Base-by-base conservation (phyloP, 257 asterid species). In the Linaria vulgaris region DNA sequence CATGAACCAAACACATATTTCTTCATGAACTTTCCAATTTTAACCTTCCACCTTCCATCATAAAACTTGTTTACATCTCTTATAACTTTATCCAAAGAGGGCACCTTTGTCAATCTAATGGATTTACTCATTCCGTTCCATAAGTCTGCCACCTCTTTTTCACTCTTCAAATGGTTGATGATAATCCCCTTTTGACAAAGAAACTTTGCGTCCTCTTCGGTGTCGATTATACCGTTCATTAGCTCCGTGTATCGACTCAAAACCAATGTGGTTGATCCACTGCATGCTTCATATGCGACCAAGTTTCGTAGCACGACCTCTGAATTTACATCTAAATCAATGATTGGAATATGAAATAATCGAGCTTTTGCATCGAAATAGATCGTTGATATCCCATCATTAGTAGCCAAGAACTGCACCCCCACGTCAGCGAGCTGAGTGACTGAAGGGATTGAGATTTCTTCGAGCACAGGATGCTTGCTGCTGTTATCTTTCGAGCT, bases 361-460 rank as follows among this genome's bases (percentile, higher is more conserved):
- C 52, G 34, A 2, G 55, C 17, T 53, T 68, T 21, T 3, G 27
- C 4, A 13, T 69, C 69, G 6, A 61, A 69, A 0, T 37, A 25
- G 25, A 61, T 43, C 9, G 27, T 61, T 15, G 20, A 22, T 12
- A 69, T 69, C 37, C 74, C 69, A 5, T 52, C 37, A 27, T 20
- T 31, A 20, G 59, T 34, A 2, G 74, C 30, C 45, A 19, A 51
- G 24, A 69, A 61, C 12, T 16, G 31, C 23, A 69, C 21, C 19
- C 69, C 61, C 1, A 56, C 69, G 5, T 51, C 45, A 2, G 37
- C 17, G 12, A 69, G 74, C 25, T 69, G 39, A 12, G 64, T 41
- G 12, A 61, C 74, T 0, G 69, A 69, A 44, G 74, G 74, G 30
- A 69, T 69, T n/a, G 25, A 11, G 13, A 69, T 61, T 23, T 67